Conservation (phyloP, 2,329 filamentous ascomycete genomes). For the Periconia macrospinosa region DNA sequence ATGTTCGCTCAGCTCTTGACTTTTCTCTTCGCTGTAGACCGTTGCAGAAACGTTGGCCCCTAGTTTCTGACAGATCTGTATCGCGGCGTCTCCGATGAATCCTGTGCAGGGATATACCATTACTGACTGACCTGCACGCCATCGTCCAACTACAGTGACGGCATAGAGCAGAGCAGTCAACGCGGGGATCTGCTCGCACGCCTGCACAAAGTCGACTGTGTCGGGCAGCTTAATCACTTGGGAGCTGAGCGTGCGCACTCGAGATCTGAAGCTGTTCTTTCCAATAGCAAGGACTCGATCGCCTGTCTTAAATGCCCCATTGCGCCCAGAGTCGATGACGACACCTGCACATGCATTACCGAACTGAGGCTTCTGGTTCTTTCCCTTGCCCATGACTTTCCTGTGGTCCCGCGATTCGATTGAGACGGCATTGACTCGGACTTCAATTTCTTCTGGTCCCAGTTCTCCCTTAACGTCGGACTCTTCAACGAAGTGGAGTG, state of each 20-base stretch:
- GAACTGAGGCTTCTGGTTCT: neutral
- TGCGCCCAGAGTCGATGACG: slow-evolving; percentile 2
- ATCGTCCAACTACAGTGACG: slow-evolving; percentile 20
- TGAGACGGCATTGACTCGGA: slow-evolving; percentile 6
- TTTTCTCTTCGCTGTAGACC: slow-evolving; percentile 12
- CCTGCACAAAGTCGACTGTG: neutral
- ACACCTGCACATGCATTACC: slow-evolving; percentile 7
- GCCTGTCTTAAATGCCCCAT: slow-evolving; percentile 1
- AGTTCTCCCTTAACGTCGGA: neutral
- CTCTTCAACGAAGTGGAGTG: neutral
- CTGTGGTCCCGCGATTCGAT: slow-evolving; percentile 9
- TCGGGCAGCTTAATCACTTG: neutral
- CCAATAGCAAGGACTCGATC: slow-evolving; percentile 16
- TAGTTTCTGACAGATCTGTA: slow-evolving; percentile 12
- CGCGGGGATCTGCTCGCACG: slow-evolving; percentile 1
- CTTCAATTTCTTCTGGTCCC: slow-evolving; percentile 5
- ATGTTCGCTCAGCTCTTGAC: slow-evolving; percentile 3
- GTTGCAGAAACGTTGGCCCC: slow-evolving; percentile 20
- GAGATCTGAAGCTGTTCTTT: slow-evolving; percentile 9
- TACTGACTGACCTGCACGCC: slow-evolving; percentile 28
- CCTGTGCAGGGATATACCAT: slow-evolving; percentile 24
- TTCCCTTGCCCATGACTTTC: neutral
- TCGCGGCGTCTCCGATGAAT: slow-evolving; percentile 17
- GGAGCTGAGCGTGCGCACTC: neutral
- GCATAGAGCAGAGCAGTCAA: slow-evolving; percentile 6